Percentiles rank a stretch among this genome's conserved stretches.
These are phyloP conservation scores for Phytophthora multivora DNA, from an alignment of 352 stramenopile genomes.

Conservation along the genomic window DNA sequence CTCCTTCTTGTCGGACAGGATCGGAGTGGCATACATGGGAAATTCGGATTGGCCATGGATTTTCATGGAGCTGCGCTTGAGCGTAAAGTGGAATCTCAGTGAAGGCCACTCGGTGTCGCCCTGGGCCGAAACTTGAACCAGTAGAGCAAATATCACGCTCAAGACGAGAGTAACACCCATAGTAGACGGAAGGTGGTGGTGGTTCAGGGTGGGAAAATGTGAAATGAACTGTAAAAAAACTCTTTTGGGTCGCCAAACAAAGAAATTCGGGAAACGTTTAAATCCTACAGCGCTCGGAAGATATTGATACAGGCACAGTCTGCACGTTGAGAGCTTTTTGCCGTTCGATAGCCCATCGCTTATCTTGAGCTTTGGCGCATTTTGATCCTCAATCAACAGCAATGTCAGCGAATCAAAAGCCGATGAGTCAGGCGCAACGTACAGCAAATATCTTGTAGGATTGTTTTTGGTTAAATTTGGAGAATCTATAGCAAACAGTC, in stretches of 20 bases:
- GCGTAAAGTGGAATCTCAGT: constrained; percentile 31
- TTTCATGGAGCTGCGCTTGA: constrained; percentile 42
- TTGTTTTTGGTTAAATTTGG: too few relatives aligned
- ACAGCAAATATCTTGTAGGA: constrained; percentile 33
- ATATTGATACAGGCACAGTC: too few relatives aligned
- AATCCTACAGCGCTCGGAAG: neutral
- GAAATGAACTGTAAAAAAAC: neutral
- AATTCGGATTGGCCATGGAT: constrained; percentile 33
- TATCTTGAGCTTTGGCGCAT: constrained; percentile 7
- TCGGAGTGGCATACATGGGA: constrained; percentile 32
- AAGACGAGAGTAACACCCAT: neutral
- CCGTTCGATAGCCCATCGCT: constrained; percentile 1
- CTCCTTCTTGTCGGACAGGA: constrained; percentile 6
- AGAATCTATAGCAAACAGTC: constrained; percentile 45
- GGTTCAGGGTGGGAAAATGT: neutral
- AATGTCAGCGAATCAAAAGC: neutral
- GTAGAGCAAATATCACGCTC: neutral
- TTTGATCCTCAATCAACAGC: neutral
- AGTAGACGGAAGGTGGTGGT: neutral
- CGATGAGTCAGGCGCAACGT: constrained; percentile 4
- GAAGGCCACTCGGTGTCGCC: constrained; percentile 12
- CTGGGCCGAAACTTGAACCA: neutral
- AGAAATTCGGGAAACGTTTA: neutral
- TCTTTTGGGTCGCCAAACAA: neutral
- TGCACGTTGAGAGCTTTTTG: neutral